Evolutionary conservation across 2,329 filamentous ascomycete species (phyloP).

Genomic region (Diaporthe eres): DNA sequence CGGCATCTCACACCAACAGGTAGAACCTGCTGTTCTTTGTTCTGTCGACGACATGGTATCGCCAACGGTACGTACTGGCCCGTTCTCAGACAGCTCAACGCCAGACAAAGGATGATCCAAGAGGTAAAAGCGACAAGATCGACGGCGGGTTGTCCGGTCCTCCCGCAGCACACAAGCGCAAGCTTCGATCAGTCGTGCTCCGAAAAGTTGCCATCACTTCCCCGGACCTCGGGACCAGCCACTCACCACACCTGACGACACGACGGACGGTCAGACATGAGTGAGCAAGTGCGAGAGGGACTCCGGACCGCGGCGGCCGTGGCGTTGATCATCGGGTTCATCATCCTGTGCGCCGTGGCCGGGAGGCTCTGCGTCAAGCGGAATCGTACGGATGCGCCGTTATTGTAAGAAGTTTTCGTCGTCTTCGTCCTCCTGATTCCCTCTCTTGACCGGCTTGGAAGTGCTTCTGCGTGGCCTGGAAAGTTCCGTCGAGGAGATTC

Average conservation of each 20-base stretch:
- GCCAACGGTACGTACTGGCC: background rate
- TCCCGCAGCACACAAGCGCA: background rate
- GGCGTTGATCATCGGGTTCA: background rate
- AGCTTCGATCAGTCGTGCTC: background rate
- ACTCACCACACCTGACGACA: background rate
- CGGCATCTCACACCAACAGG: background rate
- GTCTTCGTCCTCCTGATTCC: background rate
- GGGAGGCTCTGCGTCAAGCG: slow-evolving; percentile 17
- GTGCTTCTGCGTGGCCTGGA: background rate
- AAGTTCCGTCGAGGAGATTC: slow-evolving; percentile 3
- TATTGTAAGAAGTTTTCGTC: background rate
- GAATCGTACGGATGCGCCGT: slow-evolving; percentile 3
- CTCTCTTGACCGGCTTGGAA: background rate
- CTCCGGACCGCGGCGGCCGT: slow-evolving; percentile 3
- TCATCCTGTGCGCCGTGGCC: background rate
- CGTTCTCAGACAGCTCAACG: background rate
- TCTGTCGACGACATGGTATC: background rate
- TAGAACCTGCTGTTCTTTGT: background rate
- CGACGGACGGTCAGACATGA: background rate
- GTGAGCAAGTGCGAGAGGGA: background rate
- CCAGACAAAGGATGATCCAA: background rate
- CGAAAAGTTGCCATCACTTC: background rate
- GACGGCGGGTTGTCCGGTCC: background rate
- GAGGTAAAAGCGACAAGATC: background rate
- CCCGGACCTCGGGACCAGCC: too few species aligned